phyloP scores from a whole-genome alignment of 1,284 basidiomycete genomes.

The Dichomitus squalens region DNA sequence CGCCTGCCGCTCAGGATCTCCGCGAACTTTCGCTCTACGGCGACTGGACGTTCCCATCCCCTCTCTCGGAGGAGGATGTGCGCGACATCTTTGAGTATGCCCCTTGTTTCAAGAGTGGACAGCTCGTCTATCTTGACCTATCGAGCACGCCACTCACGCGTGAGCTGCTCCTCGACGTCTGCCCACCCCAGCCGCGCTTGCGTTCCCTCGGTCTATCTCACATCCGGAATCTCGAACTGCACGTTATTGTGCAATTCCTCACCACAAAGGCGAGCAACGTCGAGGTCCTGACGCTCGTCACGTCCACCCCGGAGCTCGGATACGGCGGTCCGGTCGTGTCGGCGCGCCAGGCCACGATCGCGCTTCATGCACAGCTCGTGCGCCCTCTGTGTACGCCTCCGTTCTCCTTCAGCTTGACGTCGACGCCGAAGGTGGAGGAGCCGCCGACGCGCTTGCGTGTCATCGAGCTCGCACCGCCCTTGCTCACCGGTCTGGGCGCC shows the following conservation, averaged over 20 bases:
- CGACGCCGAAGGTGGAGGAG: constrained; percentile 35
- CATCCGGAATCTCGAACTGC: constrained; percentile 74
- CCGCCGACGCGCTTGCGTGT: constrained; percentile 83
- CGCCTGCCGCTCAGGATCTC: constrained; percentile 66
- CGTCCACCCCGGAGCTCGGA: constrained; percentile 77
- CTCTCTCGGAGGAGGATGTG: constrained; percentile 74
- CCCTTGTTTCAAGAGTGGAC: constrained; percentile 80
- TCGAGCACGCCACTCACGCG: constrained; percentile 80
- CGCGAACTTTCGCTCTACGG: constrained; percentile 89
- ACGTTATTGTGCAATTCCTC: constrained; percentile 73
- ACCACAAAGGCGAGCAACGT: constrained; percentile 71
- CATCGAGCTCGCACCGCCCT: constrained; percentile 81
- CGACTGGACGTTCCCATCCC: constrained; percentile 85
- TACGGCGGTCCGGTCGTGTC: constrained; percentile 46
- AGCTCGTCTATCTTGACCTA: constrained; percentile 87
- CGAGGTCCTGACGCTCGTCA: constrained; percentile 84
- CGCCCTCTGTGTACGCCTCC: constrained; percentile 81
- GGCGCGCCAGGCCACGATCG: constrained; percentile 59
- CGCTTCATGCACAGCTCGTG: constrained; percentile 73
- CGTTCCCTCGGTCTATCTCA: constrained; percentile 89
- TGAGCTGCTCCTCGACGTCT: constrained; percentile 57
- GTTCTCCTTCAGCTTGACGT: constrained; percentile 58
- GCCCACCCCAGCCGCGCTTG: constrained; percentile 73
- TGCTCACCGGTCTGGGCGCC: constrained; percentile 71
- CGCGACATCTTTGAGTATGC: constrained; percentile 70